Percentiles rank a stretch among this genome's conserved stretches.
Conservation (phyloP, 2,329 filamentous ascomycete species). For the Macrophomina pseudophaseolina region DNA sequence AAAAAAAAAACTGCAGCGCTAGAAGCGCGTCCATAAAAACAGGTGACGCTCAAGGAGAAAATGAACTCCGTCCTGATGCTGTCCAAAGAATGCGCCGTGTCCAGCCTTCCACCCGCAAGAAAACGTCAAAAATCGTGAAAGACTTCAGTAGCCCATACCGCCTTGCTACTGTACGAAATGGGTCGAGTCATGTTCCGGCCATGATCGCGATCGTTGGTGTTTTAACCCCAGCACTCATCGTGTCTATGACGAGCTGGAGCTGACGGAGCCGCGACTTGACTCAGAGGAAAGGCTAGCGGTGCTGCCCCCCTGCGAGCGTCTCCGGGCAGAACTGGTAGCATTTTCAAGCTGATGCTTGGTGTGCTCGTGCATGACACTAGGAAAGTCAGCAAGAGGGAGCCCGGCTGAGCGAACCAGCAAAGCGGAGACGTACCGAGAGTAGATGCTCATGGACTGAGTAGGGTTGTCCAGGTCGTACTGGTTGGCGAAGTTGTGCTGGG, state of each 20-base stretch:
- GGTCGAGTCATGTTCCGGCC: background rate
- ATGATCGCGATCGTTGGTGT: background rate
- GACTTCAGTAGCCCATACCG: background rate
- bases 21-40: background rate
- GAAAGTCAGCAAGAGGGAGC: background rate
- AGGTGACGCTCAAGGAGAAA: background rate
- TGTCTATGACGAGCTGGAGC: constrained; percentile 29
- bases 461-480: constrained; percentile 50
- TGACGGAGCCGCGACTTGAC: constrained; percentile 34
- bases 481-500: constrained; percentile 51
- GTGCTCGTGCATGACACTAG: constrained; percentile 57
- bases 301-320: constrained; percentile 39
- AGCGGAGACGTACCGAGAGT: constrained; percentile 47
- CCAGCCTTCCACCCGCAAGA: background rate
- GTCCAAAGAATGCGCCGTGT: background rate
- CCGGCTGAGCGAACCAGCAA: background rate
- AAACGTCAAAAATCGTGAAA: background rate
- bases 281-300: constrained; percentile 30
- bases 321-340: constrained; percentile 51
- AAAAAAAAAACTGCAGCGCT: background rate
- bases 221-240: background rate
- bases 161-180: background rate
- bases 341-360: constrained; percentile 55
- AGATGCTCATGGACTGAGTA: constrained; percentile 46
- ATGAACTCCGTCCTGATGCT: constrained; percentile 8